phyloP scores from a whole-genome alignment of 2,329 filamentous ascomycete genomes.

The Corinectria fuckeliana region DNA sequence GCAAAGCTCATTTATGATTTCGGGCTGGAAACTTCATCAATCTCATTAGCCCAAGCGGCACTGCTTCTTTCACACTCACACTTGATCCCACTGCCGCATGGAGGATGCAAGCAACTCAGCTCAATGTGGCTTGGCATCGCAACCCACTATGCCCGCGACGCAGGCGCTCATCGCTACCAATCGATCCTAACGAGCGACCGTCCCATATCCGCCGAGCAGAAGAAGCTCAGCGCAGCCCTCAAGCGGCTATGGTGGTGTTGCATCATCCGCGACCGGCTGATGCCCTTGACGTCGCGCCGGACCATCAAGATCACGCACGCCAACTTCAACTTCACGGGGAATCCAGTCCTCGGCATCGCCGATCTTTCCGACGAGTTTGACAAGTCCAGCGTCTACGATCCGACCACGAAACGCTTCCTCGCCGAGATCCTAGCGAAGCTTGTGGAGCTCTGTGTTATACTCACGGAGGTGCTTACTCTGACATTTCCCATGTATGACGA shows the following conservation, averaged over 20 bases:
- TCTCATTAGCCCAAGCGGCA: constrained; percentile 34
- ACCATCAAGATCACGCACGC: constrained; percentile 18
- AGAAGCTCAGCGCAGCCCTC: constrained; percentile 25
- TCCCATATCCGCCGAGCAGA: constrained; percentile 11
- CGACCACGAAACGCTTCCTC: constrained; percentile 8
- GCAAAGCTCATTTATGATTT: constrained; percentile 34
- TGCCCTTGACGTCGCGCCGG: constrained; percentile 18
- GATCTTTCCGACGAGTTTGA: constrained; percentile 13
- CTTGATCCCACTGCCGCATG: constrained; percentile 33
- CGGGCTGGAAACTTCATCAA: constrained; percentile 29
- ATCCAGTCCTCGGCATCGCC: background rate
- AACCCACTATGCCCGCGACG: constrained; percentile 35
- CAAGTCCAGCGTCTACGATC: constrained; percentile 15
- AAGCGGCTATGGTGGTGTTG: constrained; percentile 38
- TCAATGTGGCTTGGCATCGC: constrained; percentile 36
- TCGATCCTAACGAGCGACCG: constrained; percentile 11
- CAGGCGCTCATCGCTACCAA: constrained; percentile 34
- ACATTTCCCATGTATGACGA: constrained; percentile 19
- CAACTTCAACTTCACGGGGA: constrained; percentile 16
- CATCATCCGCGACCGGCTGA: constrained; percentile 32
- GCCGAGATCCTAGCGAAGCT: constrained; percentile 12
- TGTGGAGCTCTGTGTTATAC: constrained; percentile 16
- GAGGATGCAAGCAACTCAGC: constrained; percentile 32
- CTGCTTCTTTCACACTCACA: constrained; percentile 33
- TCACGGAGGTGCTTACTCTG: constrained; percentile 16